phyloP scores from a whole-genome alignment of 2,329 filamentous ascomycete genomes.

The Rugonectria rugulosa region DNA sequence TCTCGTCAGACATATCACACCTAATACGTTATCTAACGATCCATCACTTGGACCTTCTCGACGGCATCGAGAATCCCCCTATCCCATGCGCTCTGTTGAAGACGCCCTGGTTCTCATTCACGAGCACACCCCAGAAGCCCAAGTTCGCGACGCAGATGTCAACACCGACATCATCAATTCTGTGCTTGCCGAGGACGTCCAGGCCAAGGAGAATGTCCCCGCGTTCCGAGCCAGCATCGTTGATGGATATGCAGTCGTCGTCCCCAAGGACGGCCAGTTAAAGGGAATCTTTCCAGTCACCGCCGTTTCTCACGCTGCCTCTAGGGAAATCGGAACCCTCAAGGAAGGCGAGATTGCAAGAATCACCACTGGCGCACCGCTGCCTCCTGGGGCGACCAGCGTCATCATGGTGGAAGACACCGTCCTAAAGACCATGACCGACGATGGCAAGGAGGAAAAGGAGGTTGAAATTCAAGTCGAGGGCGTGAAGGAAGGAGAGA shows the following conservation, averaged over 20 bases:
- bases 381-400: slow-evolving; percentile 86
- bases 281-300: slow-evolving; percentile 87
- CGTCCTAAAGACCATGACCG: slow-evolving; percentile 74
- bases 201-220: slow-evolving; percentile 82
- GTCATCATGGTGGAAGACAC: slow-evolving; percentile 97
- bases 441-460: slow-evolving; percentile 83
- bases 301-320: slow-evolving; percentile 84
- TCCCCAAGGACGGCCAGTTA: slow-evolving; percentile 66
- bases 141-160: slow-evolving; percentile 65
- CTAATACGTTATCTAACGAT: slow-evolving; percentile 67
- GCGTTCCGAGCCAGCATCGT: slow-evolving; percentile 96
- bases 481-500: slow-evolving; percentile 79
- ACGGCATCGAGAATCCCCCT: slow-evolving; percentile 85
- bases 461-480: slow-evolving; percentile 87
- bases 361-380: slow-evolving; percentile 92
- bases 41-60: slow-evolving; percentile 68
- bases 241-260: slow-evolving; percentile 90
- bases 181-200: slow-evolving; percentile 84
- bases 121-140: slow-evolving; percentile 73
- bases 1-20: slow-evolving; percentile 77
- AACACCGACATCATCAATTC: slow-evolving; percentile 73
- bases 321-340: slow-evolving; percentile 70
- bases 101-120: slow-evolving; percentile 79
- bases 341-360: slow-evolving; percentile 80
- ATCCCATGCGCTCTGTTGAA: slow-evolving; percentile 87